A percentile compares a stretch with the other conserved stretches of the same genome.
Evolutionary conservation across 1,139 yeast species (phyloP).

Genomic region (Nadsonia starkeyi-henricii): DNA sequence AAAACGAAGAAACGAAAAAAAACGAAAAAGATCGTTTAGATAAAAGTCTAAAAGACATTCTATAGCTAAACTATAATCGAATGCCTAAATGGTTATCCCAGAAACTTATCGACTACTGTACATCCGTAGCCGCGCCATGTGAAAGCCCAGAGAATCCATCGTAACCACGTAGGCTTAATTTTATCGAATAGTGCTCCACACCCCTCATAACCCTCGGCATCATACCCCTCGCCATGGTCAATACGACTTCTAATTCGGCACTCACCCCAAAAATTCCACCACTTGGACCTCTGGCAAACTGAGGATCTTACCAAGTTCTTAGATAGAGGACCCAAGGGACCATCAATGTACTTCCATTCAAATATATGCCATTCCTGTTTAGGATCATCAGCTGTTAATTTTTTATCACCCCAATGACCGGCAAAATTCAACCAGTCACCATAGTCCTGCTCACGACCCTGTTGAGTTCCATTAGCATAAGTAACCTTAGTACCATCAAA

Average conservation of each 20-base stretch:
- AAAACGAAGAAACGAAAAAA: not conserved
- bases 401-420: constrained; percentile 92
- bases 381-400: constrained; percentile 49
- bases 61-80: not conserved
- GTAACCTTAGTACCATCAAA: constrained; percentile 22
- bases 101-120: constrained; percentile 19
- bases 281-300: constrained; percentile 73
- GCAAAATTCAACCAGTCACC: constrained; percentile 65
- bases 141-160: constrained; percentile 16
- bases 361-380: constrained; percentile 81
- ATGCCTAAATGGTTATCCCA: constrained; percentile 16
- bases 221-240: constrained; percentile 78
- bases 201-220: constrained; percentile 47
- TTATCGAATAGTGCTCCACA: constrained; percentile 21
- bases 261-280: constrained; percentile 66
- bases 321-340: constrained; percentile 78
- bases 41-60: not conserved
- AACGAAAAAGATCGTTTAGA: not conserved
- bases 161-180: constrained; percentile 19
- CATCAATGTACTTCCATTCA: constrained; percentile 80
- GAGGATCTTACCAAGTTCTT: constrained; percentile 56
- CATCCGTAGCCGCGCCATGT: constrained; percentile 26
- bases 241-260: constrained; percentile 66
- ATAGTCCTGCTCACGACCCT: constrained; percentile 47
- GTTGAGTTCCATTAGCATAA: constrained; percentile 15